These are phyloP conservation scores for Cucumis sativus DNA, from an alignment of 306 rosid genomes.

Conservation along the genomic window DNA sequence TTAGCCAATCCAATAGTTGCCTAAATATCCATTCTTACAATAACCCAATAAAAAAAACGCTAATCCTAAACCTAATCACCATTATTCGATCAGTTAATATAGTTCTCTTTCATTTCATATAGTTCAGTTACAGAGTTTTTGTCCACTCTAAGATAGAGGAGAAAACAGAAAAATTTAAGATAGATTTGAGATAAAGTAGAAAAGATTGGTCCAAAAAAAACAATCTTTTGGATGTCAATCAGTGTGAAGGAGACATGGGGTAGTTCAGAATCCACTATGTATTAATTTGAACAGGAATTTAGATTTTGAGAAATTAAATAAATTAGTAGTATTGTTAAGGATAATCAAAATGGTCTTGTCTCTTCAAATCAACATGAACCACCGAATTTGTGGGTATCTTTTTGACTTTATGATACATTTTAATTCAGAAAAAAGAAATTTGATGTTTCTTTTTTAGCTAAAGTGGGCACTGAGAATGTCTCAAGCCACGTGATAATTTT, in stretches of 20 bases:
- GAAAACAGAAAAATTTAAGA: not conserved
- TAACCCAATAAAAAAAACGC: not conserved
- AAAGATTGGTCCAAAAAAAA: not conserved
- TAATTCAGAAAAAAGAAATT: not conserved
- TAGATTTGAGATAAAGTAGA: not conserved
- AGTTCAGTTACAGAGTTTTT: not conserved
- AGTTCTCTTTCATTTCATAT: not conserved
- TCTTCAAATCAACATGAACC: constrained; percentile 17
- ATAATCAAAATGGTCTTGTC: constrained; percentile 10
- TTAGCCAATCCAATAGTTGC: not conserved
- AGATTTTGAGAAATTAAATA: not conserved
- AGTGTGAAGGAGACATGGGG: not conserved
- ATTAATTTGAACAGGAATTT: not conserved
- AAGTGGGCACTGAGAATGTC: constrained; percentile 21
- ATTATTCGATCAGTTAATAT: not conserved
- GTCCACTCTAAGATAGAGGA: not conserved
- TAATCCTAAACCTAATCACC: not conserved
- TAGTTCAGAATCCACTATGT: not conserved
- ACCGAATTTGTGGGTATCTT: constrained; percentile 16
- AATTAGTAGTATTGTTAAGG: not conserved
- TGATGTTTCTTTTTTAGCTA: not conserved
- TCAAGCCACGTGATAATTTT: constrained; percentile 11
- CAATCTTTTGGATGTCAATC: not conserved
- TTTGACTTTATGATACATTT: constrained; percentile 12
- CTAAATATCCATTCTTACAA: not conserved